Percentiles rank a stretch among this genome's conserved stretches.
Evolutionary conservation across 2,329 filamentous ascomycete species (phyloP).

Genomic region (Hypoxylon sp.): DNA sequence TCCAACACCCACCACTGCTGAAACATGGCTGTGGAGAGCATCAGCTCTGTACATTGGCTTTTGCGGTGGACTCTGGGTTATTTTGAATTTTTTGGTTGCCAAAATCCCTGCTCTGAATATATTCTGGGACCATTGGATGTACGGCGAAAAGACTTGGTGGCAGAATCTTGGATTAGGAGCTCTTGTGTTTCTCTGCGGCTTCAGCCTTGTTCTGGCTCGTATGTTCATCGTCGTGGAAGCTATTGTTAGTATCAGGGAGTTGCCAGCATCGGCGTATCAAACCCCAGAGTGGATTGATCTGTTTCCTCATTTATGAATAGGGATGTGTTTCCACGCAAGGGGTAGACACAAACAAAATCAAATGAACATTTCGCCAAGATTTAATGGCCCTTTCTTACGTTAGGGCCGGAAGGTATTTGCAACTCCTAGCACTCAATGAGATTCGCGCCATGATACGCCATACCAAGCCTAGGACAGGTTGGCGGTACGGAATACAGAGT

Average conservation of each 20-base stretch:
- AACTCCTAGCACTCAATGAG: no score
- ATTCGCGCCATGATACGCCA: no score
- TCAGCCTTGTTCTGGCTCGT: constrained; percentile 39
- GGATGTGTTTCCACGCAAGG: no score
- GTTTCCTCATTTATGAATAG: constrained; percentile 46
- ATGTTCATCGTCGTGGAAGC: constrained; percentile 48
- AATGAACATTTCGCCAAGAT: no score
- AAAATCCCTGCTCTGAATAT: constrained; percentile 15
- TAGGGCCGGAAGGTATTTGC: no score
- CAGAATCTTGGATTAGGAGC: constrained; percentile 19
- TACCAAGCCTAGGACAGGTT: no score
- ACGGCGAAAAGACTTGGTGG: constrained; percentile 34
- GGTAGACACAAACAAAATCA: no score
- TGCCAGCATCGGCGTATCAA: constrained; percentile 43
- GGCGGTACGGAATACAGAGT: no score
- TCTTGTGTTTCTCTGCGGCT: constrained; percentile 12
- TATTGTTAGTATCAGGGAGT: constrained; percentile 46
- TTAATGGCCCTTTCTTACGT: no score
- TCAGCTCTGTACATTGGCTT: constrained; percentile 43
- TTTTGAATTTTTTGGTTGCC: constrained; percentile 28
- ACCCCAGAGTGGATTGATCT: constrained; percentile 48
- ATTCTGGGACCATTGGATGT: constrained; percentile 22
- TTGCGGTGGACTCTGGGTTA: constrained; percentile 32
- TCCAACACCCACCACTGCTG: no score
- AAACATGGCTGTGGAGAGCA: constrained; percentile 47